Evolutionary conservation across 371 early-diverging fungal species (phyloP).

Genomic region (Furculomyces boomerangus): DNA sequence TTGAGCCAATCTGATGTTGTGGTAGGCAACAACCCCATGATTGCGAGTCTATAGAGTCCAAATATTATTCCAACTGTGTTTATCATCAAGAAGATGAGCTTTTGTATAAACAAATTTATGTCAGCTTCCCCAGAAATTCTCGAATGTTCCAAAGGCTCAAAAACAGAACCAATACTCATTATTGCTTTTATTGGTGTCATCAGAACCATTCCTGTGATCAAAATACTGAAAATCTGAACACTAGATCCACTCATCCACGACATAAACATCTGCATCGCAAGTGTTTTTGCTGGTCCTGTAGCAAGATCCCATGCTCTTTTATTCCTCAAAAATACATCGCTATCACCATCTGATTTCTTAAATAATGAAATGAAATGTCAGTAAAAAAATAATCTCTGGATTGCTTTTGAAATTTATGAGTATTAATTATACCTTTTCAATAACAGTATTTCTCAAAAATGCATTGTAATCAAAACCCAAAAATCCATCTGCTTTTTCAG

Average conservation of each 20-base stretch:
- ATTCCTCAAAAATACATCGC: constrained; percentile 13
- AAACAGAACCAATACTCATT: constrained; percentile 27
- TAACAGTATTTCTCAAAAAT: too few species aligned
- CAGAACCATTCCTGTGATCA: constrained; percentile 90
- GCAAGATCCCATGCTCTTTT: constrained; percentile 96
- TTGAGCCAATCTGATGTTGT: constrained; percentile 88
- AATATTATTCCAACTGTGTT: constrained; percentile 59
- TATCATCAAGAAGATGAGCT: constrained; percentile 55
- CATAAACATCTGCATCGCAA: constrained; percentile 96
- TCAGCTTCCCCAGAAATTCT: constrained; percentile 6
- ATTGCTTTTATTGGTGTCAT: constrained; percentile 68
- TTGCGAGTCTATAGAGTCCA: constrained; percentile 75
- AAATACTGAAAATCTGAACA: constrained; percentile 87
- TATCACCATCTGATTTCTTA: constrained; percentile 9
- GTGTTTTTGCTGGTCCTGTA: constrained; percentile 69
- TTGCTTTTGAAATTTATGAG: too few species aligned
- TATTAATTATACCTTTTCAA: too few species aligned
- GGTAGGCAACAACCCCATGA: constrained; percentile 92
- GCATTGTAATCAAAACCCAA: too few species aligned
- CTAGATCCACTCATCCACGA: constrained; percentile 92
- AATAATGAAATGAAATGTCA: too few species aligned
- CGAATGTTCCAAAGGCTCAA: constrained; percentile 14
- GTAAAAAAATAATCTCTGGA: too few species aligned
- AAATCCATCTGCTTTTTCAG: too few species aligned
- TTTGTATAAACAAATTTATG: constrained; percentile 34